Conservation (phyloP, 2,329 filamentous ascomycete genomes). For the Stylonectria norvegica region DNA sequence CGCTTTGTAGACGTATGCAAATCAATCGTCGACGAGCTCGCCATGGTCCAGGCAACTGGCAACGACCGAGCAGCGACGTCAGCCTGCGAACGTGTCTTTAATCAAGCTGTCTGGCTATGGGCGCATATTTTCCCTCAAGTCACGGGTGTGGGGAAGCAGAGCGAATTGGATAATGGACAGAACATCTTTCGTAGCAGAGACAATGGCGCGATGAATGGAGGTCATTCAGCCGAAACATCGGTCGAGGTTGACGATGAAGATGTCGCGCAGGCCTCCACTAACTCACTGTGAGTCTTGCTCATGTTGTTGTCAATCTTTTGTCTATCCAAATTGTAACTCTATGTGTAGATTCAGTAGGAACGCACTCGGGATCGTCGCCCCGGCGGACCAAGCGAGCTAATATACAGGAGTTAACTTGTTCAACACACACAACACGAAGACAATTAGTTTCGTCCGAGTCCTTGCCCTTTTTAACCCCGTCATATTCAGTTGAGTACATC, state of each 20-base stretch:
- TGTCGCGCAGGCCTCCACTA: neutral
- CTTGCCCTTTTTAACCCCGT: neutral
- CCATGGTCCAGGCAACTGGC: neutral
- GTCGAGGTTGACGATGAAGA: neutral
- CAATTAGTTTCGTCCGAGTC: neutral
- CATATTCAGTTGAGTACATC: neutral
- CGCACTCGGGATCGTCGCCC: neutral
- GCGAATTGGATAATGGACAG: neutral
- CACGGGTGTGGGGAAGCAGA: neutral
- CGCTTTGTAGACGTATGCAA: neutral
- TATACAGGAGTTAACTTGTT: neutral
- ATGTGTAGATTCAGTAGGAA: neutral
- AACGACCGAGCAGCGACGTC: neutral
- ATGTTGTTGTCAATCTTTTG: neutral
- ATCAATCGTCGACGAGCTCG: slow-evolving; percentile 1
- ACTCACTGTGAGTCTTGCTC: neutral
- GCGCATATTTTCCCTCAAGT: neutral
- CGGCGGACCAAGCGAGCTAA: neutral
- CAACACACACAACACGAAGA: neutral
- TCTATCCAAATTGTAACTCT: neutral
- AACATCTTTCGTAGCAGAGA: neutral
- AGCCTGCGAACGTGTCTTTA: slow-evolving; percentile 1
- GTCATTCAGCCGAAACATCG: neutral
- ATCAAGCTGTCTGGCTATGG: neutral
- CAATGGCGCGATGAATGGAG: neutral